Percentiles rank a stretch among this genome's conserved stretches.
Conservation (phyloP, 2,329 filamentous ascomycete species). For the Amauroascus verrucosus region DNA sequence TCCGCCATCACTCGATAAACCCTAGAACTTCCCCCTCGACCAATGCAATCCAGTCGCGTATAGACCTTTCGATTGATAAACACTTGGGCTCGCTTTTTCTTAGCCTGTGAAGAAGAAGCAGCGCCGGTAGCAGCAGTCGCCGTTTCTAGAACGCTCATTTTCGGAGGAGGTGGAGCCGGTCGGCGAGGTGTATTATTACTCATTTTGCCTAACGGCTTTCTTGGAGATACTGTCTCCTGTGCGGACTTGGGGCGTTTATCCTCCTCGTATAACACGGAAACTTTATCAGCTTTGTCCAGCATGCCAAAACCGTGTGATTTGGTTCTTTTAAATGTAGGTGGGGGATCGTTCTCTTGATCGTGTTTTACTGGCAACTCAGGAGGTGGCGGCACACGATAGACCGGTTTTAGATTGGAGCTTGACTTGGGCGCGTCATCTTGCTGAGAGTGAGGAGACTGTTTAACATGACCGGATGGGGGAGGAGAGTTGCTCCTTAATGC, state of each 20-base stretch:
- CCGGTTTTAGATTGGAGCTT: conserved; percentile 38
- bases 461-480: background rate
- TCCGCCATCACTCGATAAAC: conserved; percentile 96
- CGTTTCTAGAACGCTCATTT: conserved; percentile 92
- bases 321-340: conserved; percentile 55
- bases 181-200: conserved; percentile 65
- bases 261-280: conserved; percentile 40
- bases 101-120: conserved; percentile 59
- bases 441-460: background rate
- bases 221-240: conserved; percentile 36
- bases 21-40: conserved; percentile 83
- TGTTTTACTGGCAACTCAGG: conserved; percentile 52
- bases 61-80: conserved; percentile 86
- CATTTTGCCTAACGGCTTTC: conserved; percentile 42
- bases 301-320: conserved; percentile 48
- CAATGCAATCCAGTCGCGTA: conserved; percentile 79
- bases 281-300: conserved; percentile 48
- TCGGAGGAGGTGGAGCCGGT: conserved; percentile 66
- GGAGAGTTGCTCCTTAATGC: background rate
- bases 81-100: conserved; percentile 71
- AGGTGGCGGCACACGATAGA: conserved; percentile 47
- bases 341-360: conserved; percentile 78
- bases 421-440: background rate
- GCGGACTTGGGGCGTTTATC: conserved; percentile 31
- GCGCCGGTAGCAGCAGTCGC: conserved; percentile 77